Conservation (phyloP, 176 grass and related monocot species). For the Carex scoparia region DNA sequence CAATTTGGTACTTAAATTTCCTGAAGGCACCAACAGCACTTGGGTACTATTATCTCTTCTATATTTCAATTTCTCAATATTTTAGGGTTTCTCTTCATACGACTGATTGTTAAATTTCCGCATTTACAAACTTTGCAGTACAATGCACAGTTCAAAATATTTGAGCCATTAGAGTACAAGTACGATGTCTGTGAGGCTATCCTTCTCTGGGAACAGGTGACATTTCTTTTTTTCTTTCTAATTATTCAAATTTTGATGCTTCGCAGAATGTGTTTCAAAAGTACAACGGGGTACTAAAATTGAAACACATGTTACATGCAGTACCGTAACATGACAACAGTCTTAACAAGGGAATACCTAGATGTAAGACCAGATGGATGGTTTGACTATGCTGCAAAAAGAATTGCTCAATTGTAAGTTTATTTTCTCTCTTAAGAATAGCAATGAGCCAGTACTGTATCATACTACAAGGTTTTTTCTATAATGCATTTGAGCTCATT, state of each 20-base stretch:
- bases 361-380: slow-evolving; percentile 92
- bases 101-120: not conserved
- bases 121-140: slow-evolving; percentile 49
- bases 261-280: not conserved
- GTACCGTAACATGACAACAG: slow-evolving; percentile 95
- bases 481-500: not conserved
- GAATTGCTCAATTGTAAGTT: slow-evolving; percentile 93
- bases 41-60: slow-evolving; percentile 49
- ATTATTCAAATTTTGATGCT: slow-evolving; percentile 10
- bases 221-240: slow-evolving; percentile 2
- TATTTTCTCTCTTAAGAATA: not conserved
- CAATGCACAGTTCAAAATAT: slow-evolving; percentile 84
- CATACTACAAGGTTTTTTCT: not conserved
- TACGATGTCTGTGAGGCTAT: slow-evolving; percentile 79
- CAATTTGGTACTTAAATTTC: slow-evolving; percentile 77
- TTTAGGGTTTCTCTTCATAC: not conserved
- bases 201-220: slow-evolving; percentile 92
- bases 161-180: slow-evolving; percentile 73
- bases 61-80: slow-evolving; percentile 16
- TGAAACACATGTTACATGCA: slow-evolving; percentile 36
- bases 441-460: not conserved
- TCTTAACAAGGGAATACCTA: slow-evolving; percentile 97
- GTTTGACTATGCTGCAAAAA: slow-evolving; percentile 87
- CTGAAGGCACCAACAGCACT: slow-evolving; percentile 78
- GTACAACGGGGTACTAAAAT: not conserved